Base-by-base conservation (phyloP, 306 rosid species). In the Dalbergia cochinchinensis region DNA sequence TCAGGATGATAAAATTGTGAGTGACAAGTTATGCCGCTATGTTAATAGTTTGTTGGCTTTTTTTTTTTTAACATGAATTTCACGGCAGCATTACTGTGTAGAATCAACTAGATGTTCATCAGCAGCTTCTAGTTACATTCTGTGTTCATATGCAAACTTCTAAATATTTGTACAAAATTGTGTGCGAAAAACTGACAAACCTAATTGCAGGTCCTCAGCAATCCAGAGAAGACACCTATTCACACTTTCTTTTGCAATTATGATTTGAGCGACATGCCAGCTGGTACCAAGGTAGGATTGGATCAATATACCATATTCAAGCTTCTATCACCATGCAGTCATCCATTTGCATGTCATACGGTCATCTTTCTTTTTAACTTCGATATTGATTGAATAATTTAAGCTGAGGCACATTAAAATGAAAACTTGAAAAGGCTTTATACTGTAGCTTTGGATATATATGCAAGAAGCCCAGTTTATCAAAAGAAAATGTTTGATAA, bases 201-300 rank as follows among this genome's bases (percentile, higher is more conserved):
- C 63, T 47, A 71, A 69, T 78, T 81, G 79, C 88, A 94, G 98
- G 95, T 94, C 83, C 97, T 94, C 82, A 94, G 90, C 91, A 94
- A 94, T 87, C 98, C 98, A 60, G 98, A 94, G 80, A 90, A 83
- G 85, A 94, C 98, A 53, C 98, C 98, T 48, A 86, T 90, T 68
- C 98, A 94, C 81, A 91, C 94, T 71, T 94, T 94, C 94, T 80
- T 94, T 67, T 91, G 97, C 80, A 87, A 85, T 69, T 94, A 91
- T 60, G 98, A 91, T 87, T 85, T 94, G 85, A 90, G 88, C 22
- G 98, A 94, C 88, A 94, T 94, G 98, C 95, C 98, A 58, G 84
- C 92, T 33, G 98, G 90, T 86, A 91, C 97, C 83, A 94, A 94
- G 95, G 98, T 90, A 83, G 63, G 69, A 76, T 72, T 8, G 55